Evolutionary conservation across 2,329 filamentous ascomycete genomes (phyloP).

Genomic region (Karstenula rhodostoma): DNA sequence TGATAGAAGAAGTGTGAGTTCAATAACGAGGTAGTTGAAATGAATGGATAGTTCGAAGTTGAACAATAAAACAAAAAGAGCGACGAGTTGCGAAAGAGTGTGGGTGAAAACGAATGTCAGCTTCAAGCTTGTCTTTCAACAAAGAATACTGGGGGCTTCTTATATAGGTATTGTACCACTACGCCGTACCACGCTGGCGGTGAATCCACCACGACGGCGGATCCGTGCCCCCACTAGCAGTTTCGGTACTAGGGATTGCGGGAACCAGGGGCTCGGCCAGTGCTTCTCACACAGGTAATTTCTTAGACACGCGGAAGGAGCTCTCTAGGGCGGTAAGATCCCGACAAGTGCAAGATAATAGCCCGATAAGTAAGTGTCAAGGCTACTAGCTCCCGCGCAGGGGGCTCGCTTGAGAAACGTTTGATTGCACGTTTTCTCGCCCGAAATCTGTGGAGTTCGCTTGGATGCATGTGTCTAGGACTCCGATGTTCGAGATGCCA

Average conservation of each 20-base stretch:
- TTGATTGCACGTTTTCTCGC: slow-evolving; percentile 9
- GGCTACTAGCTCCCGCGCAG: slow-evolving; percentile 9
- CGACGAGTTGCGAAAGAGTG: slow-evolving; percentile 13
- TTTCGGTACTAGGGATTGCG: slow-evolving; percentile 12
- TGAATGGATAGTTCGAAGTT: slow-evolving; percentile 30
- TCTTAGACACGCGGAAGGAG: slow-evolving; percentile 3
- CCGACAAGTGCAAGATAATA: slow-evolving; percentile 1
- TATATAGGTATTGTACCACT: slow-evolving; percentile 3
- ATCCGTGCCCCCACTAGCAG: slow-evolving; percentile 5
- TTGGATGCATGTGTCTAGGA: slow-evolving; percentile 7
- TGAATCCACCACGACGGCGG: not conserved
- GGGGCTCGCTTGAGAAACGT: slow-evolving; percentile 5
- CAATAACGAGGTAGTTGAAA: slow-evolving; percentile 12
- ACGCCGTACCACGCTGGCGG: slow-evolving; percentile 2
- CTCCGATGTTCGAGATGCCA: slow-evolving; percentile 9
- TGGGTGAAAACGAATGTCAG: slow-evolving; percentile 13
- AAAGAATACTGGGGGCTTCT: not conserved
- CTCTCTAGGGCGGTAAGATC: not conserved
- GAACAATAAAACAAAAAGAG: slow-evolving; percentile 28
- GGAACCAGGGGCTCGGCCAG: slow-evolving; percentile 4
- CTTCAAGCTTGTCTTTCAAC: slow-evolving; percentile 13
- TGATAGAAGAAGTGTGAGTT: slow-evolving; percentile 21
- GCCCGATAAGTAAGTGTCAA: slow-evolving; percentile 6
- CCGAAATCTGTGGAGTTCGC: slow-evolving; percentile 1
- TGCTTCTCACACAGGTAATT: slow-evolving; percentile 2